Evolutionary conservation across 805 yeast species (phyloP).

Genomic region (Spathaspora sp.): DNA sequence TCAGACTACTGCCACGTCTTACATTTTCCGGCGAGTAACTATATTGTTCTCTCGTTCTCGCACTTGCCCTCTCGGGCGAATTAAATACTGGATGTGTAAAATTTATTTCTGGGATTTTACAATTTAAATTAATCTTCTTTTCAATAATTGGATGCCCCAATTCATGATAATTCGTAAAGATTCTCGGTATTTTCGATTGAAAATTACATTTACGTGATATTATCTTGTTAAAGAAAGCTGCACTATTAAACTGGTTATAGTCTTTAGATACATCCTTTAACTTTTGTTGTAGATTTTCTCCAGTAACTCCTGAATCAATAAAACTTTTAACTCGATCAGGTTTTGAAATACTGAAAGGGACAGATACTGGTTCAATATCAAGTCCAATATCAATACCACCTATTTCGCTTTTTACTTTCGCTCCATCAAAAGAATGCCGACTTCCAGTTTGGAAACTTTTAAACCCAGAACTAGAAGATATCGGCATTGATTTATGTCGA

Average conservation of each 20-base stretch:
- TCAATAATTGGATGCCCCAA: slow-evolving; percentile 21
- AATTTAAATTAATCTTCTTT: slow-evolving; percentile 11
- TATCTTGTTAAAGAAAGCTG: background rate
- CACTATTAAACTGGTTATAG: background rate
- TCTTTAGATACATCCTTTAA: background rate
- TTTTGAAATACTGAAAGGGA: slow-evolving; percentile 31
- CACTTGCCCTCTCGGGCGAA: slow-evolving; percentile 15
- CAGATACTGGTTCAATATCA: slow-evolving; percentile 18
- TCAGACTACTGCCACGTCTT: background rate
- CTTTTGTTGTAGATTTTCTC: background rate
- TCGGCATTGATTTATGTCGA: background rate
- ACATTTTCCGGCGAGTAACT: background rate
- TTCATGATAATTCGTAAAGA: slow-evolving; percentile 16
- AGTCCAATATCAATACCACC: slow-evolving; percentile 22
- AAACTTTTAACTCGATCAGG: slow-evolving; percentile 21
- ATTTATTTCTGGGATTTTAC: slow-evolving; percentile 7
- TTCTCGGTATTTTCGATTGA: slow-evolving; percentile 23
- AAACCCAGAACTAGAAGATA: slow-evolving; percentile 12
- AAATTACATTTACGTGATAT: slow-evolving; percentile 3
- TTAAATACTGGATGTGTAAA: slow-evolving; percentile 27
- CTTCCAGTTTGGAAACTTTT: slow-evolving; percentile 14
- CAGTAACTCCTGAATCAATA: background rate
- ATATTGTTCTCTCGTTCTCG: background rate
- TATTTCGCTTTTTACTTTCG: background rate
- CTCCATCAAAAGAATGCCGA: slow-evolving; percentile 1